Conservation (phyloP, 2,329 filamentous ascomycete genomes). For the Cytospora leucostoma region DNA sequence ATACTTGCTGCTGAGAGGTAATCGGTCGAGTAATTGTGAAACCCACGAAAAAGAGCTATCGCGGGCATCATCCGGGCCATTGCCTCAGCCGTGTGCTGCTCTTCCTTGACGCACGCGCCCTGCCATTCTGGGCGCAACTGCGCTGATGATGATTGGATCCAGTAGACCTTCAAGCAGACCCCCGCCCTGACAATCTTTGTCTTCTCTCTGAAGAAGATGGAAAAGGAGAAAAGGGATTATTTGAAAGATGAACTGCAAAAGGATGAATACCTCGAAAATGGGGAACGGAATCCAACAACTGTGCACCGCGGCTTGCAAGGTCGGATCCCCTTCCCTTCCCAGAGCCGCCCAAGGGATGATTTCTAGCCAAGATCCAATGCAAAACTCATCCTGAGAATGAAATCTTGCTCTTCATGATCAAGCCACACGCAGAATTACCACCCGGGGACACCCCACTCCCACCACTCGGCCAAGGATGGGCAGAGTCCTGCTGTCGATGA, state of each 20-base stretch:
- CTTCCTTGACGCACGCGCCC: background rate
- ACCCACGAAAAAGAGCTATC: background rate
- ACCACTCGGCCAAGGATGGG: background rate
- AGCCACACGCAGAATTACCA: background rate
- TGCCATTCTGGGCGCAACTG: background rate
- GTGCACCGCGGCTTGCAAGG: no score
- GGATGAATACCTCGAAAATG: no score
- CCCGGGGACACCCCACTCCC: background rate
- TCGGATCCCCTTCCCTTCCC: background rate
- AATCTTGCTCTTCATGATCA: background rate
- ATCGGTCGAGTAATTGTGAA: background rate
- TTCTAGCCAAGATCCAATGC: no score
- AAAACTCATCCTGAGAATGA: background rate
- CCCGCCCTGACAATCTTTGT: no score
- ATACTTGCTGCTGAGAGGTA: background rate
- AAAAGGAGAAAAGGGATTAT: no score
- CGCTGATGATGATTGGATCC: background rate
- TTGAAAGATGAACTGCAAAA: no score
- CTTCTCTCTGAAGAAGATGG: no score
- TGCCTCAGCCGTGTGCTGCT: background rate
- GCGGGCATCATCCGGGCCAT: background rate
- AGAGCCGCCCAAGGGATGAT: background rate
- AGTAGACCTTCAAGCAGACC: no score
- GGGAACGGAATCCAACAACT: no score
- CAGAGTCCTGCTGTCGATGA: background rate